Percentiles rank a stretch among this genome's conserved stretches.
Evolutionary conservation across 495 filamentous ascomycete species (phyloP).

Genomic region (Neurospora sp.): DNA sequence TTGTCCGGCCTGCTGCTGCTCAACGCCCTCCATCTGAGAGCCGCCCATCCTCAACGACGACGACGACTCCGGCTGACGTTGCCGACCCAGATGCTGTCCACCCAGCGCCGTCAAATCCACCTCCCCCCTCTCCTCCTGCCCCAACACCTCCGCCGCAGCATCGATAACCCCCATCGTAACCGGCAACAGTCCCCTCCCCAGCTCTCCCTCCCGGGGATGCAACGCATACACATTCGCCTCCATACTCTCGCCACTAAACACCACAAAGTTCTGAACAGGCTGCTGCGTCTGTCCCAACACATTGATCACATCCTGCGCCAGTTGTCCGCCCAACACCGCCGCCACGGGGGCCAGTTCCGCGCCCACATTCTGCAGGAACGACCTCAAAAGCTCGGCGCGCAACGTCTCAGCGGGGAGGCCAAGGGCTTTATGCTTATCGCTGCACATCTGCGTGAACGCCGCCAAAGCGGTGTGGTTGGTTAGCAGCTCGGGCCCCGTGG

Average conservation of each 20-base stretch:
- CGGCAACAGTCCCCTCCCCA: constrained; percentile 26
- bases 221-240: constrained; percentile 71
- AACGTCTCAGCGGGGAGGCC: constrained; percentile 69
- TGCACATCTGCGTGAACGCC: constrained; percentile 66
- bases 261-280: constrained; percentile 85
- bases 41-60: too few species aligned
- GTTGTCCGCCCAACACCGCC: constrained; percentile 77
- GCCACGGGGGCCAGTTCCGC: constrained; percentile 78
- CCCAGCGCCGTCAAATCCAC: background rate
- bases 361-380: constrained; percentile 71
- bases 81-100: background rate
- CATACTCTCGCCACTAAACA: constrained; percentile 80
- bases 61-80: background rate
- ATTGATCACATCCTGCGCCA: constrained; percentile 96
- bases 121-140: background rate
- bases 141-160: background rate
- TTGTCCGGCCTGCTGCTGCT: background rate
- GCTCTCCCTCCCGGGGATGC: constrained; percentile 48
- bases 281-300: constrained; percentile 83
- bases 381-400: constrained; percentile 65
- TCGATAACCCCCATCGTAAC: background rate
- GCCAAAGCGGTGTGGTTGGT: constrained; percentile 47
- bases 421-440: constrained; percentile 62
- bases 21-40: background rate
- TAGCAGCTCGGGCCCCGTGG: constrained; percentile 25